Evolutionary conservation across 2,329 filamentous ascomycete species (phyloP), one percentile per base, ranked within the genome.

Genomic region (Thielaviopsis musarum): DNA sequence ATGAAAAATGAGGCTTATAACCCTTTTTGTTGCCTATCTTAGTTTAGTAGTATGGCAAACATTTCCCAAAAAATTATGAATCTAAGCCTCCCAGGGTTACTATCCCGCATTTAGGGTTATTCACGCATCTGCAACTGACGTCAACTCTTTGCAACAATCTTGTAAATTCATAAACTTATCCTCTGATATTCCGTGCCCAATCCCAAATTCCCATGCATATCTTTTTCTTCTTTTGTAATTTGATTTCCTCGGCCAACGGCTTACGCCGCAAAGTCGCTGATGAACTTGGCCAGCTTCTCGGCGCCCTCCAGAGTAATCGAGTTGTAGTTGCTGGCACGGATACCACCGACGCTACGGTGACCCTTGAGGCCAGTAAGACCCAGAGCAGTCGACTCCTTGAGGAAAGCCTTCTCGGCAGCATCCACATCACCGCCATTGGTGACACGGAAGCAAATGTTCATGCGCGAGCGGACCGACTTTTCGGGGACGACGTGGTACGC

Each of bases 391-490:
- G 83, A 85, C 54, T 86, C 82, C 62, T 84, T 79, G 53, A 97
- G 70, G 73, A 97, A 97, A 0, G 77, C 77, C 71, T 89, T 88
- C 70, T 97, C 91, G 22, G 83, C 78, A 13, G 79, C 83, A 57
- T 84, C 82, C 61, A 82, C 74, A 51, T 84, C 81, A 52, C 77
- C 79, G 54, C 75, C 70, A 69, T 74, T 76, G 64, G 65, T 75
- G 19, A 95, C 78, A 17, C 90, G 77, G 77, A 96, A 96, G 77
- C 90, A 96, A 61, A 97, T 87, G 72, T 97, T 97, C 87, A 97
- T 95, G 59, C 89, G 77, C 66, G 88, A 95, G 60, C 91, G 85
- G 2, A 79, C 85, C 22, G 75, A 74, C 72, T 86, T 87, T 65
- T 86, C 79, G 0, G 90, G 88, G 0, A 96, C 83, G 34, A 96